phyloP scores from a whole-genome alignment of 768 basidiomycete species.

The Kwoniella pini region DNA sequence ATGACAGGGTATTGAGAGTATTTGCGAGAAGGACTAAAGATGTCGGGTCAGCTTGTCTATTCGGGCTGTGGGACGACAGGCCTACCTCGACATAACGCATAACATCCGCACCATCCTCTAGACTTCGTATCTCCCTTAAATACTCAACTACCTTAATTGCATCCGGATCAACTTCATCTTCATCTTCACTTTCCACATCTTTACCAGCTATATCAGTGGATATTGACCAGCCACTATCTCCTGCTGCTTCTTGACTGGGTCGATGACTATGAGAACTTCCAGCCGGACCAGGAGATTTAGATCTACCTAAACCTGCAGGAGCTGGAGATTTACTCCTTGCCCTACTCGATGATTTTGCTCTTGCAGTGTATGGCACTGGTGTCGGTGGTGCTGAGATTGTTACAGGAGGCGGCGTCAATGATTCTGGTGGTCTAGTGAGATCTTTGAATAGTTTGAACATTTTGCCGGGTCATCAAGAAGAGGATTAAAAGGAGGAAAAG shows the following conservation, averaged over 20 bases:
- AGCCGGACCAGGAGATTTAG: slow-evolving; percentile 2
- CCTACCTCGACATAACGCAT: slow-evolving; percentile 42
- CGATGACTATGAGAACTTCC: slow-evolving; percentile 2
- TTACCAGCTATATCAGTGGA: slow-evolving; percentile 5
- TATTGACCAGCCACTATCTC: slow-evolving; percentile 23
- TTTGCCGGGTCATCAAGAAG: not conserved
- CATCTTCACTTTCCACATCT: slow-evolving; percentile 20
- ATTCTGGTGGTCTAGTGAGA: slow-evolving; percentile 42
- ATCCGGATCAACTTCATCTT: slow-evolving; percentile 34
- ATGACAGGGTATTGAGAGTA: slow-evolving; percentile 24
- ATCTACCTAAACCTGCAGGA: not conserved
- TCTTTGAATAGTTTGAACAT: slow-evolving; percentile 54
- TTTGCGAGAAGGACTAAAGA: slow-evolving; percentile 34
- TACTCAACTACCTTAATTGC: slow-evolving; percentile 28
- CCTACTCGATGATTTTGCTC: slow-evolving; percentile 10
- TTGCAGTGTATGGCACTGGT: slow-evolving; percentile 2
- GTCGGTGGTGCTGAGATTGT: slow-evolving; percentile 10
- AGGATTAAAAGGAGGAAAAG: not conserved
- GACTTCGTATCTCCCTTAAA: slow-evolving; percentile 27
- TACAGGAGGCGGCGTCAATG: slow-evolving; percentile 27
- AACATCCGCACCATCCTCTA: slow-evolving; percentile 18
- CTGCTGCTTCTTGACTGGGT: slow-evolving; percentile 2
- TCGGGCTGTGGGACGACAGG: not conserved
- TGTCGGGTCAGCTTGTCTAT: not conserved
- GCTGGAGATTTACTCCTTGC: slow-evolving; percentile 18